A percentile compares a stretch with the other conserved stretches of the same genome.
phyloP scores from a whole-genome alignment of 140 eudicot species.

The Flaveria floridana region DNA sequence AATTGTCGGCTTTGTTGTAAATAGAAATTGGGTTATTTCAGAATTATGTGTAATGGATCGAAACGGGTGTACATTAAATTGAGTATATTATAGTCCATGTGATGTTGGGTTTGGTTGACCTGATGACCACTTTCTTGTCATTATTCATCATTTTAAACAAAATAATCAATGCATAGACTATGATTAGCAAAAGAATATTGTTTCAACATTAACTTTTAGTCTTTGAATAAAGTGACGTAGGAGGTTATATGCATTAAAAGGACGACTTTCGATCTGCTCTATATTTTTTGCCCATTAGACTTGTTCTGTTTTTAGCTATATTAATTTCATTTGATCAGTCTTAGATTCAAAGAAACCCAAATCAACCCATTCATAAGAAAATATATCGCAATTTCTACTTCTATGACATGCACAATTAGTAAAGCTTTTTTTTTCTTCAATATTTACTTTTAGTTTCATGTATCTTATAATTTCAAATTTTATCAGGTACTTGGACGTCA shows the following conservation, averaged over 20 bases:
- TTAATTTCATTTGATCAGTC: background rate
- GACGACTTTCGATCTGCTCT: background rate
- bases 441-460: background rate
- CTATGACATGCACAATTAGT: background rate
- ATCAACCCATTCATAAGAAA: background rate
- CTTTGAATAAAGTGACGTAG: too few relatives aligned
- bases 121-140: too few relatives aligned
- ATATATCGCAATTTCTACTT: background rate
- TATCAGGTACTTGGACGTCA: conserved; percentile 52
- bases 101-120: too few relatives aligned
- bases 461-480: background rate
- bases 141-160: too few relatives aligned
- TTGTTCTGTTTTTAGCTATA: background rate
- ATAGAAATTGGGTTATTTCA: background rate
- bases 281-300: background rate
- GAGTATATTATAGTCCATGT: too few relatives aligned
- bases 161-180: too few relatives aligned
- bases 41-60: too few relatives aligned
- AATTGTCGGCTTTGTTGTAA: background rate
- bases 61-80: too few relatives aligned
- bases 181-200: too few relatives aligned
- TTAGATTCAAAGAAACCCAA: background rate
- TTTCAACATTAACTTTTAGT: too few relatives aligned
- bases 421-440: background rate
- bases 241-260: background rate